These are phyloP conservation scores for Ulota crispa DNA, from an alignment of 225 moss, liverwort and hornwort species.

Conservation along the genomic window DNA sequence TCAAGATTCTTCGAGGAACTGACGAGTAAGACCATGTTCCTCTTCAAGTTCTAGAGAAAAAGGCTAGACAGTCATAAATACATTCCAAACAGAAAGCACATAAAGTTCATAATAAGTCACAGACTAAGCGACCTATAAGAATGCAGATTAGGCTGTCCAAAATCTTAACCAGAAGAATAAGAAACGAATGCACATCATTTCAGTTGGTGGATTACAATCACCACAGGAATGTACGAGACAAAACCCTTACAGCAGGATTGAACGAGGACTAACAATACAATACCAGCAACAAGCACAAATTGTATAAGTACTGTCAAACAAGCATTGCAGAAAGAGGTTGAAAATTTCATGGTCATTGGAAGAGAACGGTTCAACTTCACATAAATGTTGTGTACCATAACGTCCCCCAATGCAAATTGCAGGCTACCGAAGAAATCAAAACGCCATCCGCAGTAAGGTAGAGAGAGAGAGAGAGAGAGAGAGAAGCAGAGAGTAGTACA, in stretches of 20 bases:
- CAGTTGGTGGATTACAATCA: no score
- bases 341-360: slow-evolving; percentile 1
- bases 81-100: background rate
- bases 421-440: slow-evolving; percentile 4
- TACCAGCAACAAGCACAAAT: background rate
- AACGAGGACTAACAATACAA: background rate
- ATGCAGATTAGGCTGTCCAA: background rate
- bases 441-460: slow-evolving; percentile 15
- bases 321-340: background rate
- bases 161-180: background rate
- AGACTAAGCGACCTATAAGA: background rate
- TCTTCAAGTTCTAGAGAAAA: background rate
- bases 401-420: slow-evolving; percentile 19
- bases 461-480: background rate
- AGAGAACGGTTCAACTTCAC: slow-evolving; percentile 15
- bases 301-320: background rate
- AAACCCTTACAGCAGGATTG: background rate
- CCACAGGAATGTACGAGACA: background rate
- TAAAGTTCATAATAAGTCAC: background rate
- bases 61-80: background rate
- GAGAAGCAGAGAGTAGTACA: background rate
- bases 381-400: slow-evolving; percentile 18
- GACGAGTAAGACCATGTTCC: background rate
- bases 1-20: background rate
- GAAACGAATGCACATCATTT: background rate